A percentile compares a stretch with the other conserved stretches of the same genome.
Evolutionary conservation across 441 rosid genomes (phyloP).

Genomic region (Pelargonium australe): DNA sequence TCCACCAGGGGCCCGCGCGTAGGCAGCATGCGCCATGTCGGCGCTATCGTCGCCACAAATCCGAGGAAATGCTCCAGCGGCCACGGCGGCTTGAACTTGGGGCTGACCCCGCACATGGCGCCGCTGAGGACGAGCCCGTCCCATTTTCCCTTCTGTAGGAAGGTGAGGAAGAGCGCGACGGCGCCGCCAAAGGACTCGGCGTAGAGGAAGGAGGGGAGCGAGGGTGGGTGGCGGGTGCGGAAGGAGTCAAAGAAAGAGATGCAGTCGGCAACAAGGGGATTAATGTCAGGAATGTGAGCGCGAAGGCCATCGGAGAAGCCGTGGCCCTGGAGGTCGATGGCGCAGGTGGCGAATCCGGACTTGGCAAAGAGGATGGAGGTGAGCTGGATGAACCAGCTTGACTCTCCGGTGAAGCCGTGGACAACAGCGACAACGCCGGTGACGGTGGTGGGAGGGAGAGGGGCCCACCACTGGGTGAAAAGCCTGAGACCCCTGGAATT

Average conservation of each 20-base stretch:
- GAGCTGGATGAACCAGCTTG: slow-evolving; percentile 3
- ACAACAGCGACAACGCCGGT: neutral
- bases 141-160: slow-evolving; percentile 6
- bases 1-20: too few species aligned
- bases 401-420: slow-evolving; percentile 5
- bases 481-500: too few species aligned
- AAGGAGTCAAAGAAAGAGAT: slow-evolving; percentile 16
- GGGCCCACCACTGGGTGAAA: too few species aligned
- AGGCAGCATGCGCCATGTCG: too few species aligned
- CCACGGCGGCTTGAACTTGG: neutral
- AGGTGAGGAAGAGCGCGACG: slow-evolving; percentile 13
- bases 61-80: too few species aligned
- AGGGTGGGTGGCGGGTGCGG: slow-evolving; percentile 8
- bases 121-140: neutral
- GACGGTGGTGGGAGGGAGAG: too few species aligned
- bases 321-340: slow-evolving; percentile 19
- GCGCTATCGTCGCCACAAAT: too few species aligned
- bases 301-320: slow-evolving; percentile 19
- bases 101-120: neutral
- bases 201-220: slow-evolving; percentile 14
- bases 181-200: slow-evolving; percentile 14
- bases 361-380: neutral
- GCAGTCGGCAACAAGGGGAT: slow-evolving; percentile 15
- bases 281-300: slow-evolving; percentile 13
- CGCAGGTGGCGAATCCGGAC: slow-evolving; percentile 15